A percentile compares a stretch with the other conserved stretches of the same genome.
phyloP scores from a whole-genome alignment of 805 yeast genomes.

The Teunomyces gatunensis region DNA sequence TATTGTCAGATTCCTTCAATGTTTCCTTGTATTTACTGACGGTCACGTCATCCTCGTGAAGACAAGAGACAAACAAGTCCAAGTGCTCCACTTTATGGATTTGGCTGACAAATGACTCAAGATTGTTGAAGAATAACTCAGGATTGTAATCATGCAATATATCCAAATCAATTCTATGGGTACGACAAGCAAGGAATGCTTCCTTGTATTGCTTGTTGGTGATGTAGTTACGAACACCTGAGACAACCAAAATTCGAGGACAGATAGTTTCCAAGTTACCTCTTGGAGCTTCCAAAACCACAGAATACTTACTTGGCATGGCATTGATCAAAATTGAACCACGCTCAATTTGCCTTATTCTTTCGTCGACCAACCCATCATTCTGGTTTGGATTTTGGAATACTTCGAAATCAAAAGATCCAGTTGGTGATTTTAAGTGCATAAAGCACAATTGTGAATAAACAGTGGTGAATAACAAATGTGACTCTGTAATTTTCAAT shows the following conservation, averaged over 20 bases:
- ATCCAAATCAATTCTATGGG: constrained; percentile 89
- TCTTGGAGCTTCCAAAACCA: constrained; percentile 89
- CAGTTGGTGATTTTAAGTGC: constrained; percentile 51
- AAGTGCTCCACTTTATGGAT: constrained; percentile 71
- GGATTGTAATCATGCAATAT: constrained; percentile 87
- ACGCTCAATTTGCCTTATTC: constrained; percentile 84
- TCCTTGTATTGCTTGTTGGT: constrained; percentile 51
- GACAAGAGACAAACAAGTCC: constrained; percentile 82
- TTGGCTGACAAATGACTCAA: constrained; percentile 67
- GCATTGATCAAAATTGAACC: constrained; percentile 83
- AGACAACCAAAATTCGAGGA: constrained; percentile 88
- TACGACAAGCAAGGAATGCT: constrained; percentile 85
- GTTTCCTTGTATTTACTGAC: constrained; percentile 82
- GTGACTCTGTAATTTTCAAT: constrained; percentile 64
- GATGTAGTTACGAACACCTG: constrained; percentile 75
- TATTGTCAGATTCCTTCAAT: constrained; percentile 15
- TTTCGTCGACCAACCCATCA: constrained; percentile 56
- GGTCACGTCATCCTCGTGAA: constrained; percentile 83
- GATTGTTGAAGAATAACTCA: constrained; percentile 56
- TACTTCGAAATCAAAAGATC: constrained; percentile 29
- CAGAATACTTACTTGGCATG: constrained; percentile 79
- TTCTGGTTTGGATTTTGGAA: constrained; percentile 28
- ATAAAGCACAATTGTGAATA: constrained; percentile 79
- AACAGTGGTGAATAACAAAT: constrained; percentile 81
- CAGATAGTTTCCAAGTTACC: constrained; percentile 93